Conservation (phyloP, 352 stramenopile species). For the Pythium rishiriense region DNA sequence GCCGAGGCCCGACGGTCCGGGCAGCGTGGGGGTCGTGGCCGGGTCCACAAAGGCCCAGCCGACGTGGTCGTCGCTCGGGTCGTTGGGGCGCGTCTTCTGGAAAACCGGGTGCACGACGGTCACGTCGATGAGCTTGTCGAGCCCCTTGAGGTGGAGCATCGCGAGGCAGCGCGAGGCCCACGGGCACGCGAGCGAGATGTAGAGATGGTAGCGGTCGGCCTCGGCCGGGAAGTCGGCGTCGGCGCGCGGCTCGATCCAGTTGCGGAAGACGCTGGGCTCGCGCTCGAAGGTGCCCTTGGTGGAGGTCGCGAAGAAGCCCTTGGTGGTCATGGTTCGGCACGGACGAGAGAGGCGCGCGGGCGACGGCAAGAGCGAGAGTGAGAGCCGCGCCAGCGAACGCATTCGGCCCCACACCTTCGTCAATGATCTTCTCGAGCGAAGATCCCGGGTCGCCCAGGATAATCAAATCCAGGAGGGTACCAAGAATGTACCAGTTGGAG, state of each 20-base stretch:
- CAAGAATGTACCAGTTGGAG: neutral
- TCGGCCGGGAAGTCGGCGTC: constrained; percentile 71
- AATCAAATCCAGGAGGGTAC: constrained; percentile 2
- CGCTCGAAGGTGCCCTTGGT: constrained; percentile 73
- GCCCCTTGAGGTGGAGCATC: constrained; percentile 91
- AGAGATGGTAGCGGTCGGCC: constrained; percentile 91
- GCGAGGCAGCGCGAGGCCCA: constrained; percentile 82
- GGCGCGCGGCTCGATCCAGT: constrained; percentile 65
- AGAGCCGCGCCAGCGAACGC: constrained; percentile 4
- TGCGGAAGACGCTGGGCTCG: constrained; percentile 75
- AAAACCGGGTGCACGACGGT: constrained; percentile 91
- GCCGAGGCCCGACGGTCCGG: constrained; percentile 60
- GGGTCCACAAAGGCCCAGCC: constrained; percentile 84
- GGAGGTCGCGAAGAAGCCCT: constrained; percentile 63
- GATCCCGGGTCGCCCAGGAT: neutral
- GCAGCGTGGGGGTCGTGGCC: constrained; percentile 53
- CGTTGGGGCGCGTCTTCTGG: constrained; percentile 70
- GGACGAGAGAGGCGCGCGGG: constrained; percentile 8
- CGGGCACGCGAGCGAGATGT: constrained; percentile 95
- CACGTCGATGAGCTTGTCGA: constrained; percentile 94
- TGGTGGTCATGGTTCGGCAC: constrained; percentile 52
- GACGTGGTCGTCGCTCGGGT: constrained; percentile 71
- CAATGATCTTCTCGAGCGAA: constrained; percentile 21
- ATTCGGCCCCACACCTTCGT: constrained; percentile 4
- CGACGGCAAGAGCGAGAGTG: constrained; percentile 12